Evolutionary conservation across 768 basidiomycete genomes (phyloP).

Genomic region (Termitomyces sp.): DNA sequence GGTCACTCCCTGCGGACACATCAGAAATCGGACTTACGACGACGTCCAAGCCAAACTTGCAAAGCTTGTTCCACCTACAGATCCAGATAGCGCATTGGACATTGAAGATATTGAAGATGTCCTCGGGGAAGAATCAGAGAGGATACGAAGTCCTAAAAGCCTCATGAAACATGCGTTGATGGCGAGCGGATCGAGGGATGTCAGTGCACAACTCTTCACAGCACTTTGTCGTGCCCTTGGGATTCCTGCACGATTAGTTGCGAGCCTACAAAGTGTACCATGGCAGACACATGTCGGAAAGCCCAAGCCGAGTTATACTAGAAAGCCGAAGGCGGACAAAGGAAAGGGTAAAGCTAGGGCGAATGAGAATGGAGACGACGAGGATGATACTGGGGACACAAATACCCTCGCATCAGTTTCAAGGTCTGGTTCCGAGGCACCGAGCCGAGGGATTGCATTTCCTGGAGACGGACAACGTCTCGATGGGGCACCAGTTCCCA

Average conservation of each 20-base stretch:
- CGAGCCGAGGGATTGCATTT: conserved; percentile 29
- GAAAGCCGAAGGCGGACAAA: conserved; percentile 34
- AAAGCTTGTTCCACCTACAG: conserved; percentile 24
- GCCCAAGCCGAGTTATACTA: conserved; percentile 39
- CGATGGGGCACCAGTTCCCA: conserved; percentile 32
- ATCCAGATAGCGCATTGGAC: conserved; percentile 28
- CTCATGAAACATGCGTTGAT: conserved; percentile 91
- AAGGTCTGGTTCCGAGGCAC: conserved; percentile 24
- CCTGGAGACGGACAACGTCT: conserved; percentile 38
- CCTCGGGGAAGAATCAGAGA: conserved; percentile 58
- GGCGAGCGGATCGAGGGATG: conserved; percentile 77
- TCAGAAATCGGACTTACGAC: conserved; percentile 75
- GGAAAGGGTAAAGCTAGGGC: conserved; percentile 35
- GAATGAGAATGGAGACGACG: conserved; percentile 22
- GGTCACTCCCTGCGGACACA: conserved; percentile 58
- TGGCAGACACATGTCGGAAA: conserved; percentile 75
- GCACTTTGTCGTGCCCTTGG: conserved; percentile 82
- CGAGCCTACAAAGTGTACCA: conserved; percentile 88
- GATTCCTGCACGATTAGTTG: conserved; percentile 83
- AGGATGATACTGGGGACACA: conserved; percentile 36
- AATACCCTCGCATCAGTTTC: conserved; percentile 17
- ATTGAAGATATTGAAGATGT: conserved; percentile 43
- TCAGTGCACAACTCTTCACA: conserved; percentile 88
- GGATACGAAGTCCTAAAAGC: conserved; percentile 74
- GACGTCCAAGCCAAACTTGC: conserved; percentile 53